Conservation (phyloP, 192 early-diverging fungal species). For the Radiomyces spectabilis region DNA sequence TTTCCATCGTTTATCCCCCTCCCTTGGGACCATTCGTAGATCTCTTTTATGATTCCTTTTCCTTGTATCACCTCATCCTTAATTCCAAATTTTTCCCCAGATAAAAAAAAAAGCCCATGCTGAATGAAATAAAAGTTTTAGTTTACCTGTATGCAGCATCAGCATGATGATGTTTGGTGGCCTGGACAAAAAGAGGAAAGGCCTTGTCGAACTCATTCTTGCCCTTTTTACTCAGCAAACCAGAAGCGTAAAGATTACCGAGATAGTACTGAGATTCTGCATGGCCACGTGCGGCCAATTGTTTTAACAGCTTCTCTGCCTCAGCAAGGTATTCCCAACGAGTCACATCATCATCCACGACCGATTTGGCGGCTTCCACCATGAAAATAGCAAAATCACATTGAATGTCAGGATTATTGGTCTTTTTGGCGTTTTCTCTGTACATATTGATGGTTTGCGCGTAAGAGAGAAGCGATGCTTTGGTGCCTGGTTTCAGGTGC, state of each 20-base stretch:
- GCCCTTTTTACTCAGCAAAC: slow-evolving; percentile 51
- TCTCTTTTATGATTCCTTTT: background rate
- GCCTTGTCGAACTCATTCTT: slow-evolving; percentile 65
- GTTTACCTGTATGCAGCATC: slow-evolving; percentile 54
- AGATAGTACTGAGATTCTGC: slow-evolving; percentile 66
- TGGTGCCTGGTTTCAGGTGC: slow-evolving; percentile 51
- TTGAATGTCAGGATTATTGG: slow-evolving; percentile 52
- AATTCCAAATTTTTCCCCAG: too few relatives aligned
- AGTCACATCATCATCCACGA: slow-evolving; percentile 35
- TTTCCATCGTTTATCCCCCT: too few relatives aligned
- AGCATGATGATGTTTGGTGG: slow-evolving; percentile 63
- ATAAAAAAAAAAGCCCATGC: too few relatives aligned
- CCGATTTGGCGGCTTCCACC: slow-evolving; percentile 45
- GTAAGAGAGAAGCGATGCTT: slow-evolving; percentile 46
- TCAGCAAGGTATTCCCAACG: slow-evolving; percentile 53
- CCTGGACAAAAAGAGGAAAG: slow-evolving; percentile 56
- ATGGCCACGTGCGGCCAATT: slow-evolving; percentile 50
- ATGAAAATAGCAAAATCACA: slow-evolving; percentile 65
- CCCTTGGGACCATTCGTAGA: background rate
- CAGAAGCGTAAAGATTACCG: slow-evolving; percentile 61
- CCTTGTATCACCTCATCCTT: too few relatives aligned
- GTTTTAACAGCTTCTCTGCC: slow-evolving; percentile 55
- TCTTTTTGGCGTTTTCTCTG: slow-evolving; percentile 58
- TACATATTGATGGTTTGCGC: slow-evolving; percentile 50
- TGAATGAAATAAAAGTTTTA: too few relatives aligned